A percentile compares a stretch with the other conserved stretches of the same genome.
These are phyloP conservation scores for Prunella vulgaris DNA, from an alignment of 257 asterid species.

Conservation along the genomic window DNA sequence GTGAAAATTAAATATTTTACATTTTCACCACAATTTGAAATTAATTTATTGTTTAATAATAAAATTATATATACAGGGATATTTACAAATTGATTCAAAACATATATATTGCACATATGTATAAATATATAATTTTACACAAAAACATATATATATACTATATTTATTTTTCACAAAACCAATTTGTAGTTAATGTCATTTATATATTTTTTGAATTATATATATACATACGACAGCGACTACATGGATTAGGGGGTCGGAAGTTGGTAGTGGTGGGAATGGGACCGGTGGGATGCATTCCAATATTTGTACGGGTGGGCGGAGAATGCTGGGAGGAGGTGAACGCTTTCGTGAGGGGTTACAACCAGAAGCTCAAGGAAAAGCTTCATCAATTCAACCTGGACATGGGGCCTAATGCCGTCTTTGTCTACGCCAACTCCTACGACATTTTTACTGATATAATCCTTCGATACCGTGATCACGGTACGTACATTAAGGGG, in stretches of 20 bases:
- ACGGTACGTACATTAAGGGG: constrained; percentile 38
- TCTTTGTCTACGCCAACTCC: constrained; percentile 43
- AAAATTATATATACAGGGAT: too few species aligned
- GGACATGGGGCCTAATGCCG: constrained; percentile 23
- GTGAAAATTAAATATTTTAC: too few species aligned
- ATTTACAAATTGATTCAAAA: too few species aligned
- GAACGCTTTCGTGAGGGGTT: constrained; percentile 31
- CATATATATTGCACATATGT: too few species aligned
- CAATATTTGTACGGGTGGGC: constrained; percentile 45
- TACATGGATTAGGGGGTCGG: constrained; percentile 45
- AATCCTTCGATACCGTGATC: constrained; percentile 18
- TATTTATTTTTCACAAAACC: too few species aligned
- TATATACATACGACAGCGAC: constrained; percentile 19
- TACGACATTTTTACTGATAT: constrained; percentile 38
- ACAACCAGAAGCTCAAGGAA: constrained; percentile 34
- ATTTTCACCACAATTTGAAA: too few species aligned
- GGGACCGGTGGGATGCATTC: constrained; percentile 60
- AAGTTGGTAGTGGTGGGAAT: constrained; percentile 39
- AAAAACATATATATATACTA: too few species aligned
- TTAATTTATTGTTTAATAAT: too few species aligned
- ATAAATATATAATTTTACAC: too few species aligned
- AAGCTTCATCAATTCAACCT: constrained; percentile 28
- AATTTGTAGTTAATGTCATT: too few species aligned
- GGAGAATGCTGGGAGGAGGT: constrained; percentile 33
- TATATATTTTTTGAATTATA: too few species aligned